phyloP scores from a whole-genome alignment of 1,139 yeast species.

The Saccharomyces hybrid region DNA sequence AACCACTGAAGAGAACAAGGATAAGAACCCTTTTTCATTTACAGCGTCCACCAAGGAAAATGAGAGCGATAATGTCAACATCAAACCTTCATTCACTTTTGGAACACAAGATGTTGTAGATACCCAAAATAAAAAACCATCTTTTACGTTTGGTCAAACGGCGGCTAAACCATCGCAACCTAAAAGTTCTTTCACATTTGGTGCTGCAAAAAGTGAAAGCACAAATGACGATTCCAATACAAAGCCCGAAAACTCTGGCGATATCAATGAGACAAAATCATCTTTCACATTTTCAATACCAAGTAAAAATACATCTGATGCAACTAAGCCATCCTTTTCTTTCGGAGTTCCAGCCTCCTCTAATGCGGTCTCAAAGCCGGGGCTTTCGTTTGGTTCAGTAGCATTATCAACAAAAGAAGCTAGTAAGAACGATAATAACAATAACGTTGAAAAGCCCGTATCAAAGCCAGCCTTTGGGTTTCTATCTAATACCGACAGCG shows the following conservation, averaged over 20 bases:
- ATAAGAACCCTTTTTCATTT: constrained; percentile 20
- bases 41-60: constrained; percentile 5
- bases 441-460: background rate
- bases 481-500: constrained; percentile 11
- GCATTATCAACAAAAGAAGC: constrained; percentile 5
- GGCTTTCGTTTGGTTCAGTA: constrained; percentile 26
- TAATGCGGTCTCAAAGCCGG: constrained; percentile 13
- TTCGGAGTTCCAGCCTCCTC: constrained; percentile 14
- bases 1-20: constrained; percentile 9
- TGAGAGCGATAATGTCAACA: constrained; percentile 5
- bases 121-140: background rate
- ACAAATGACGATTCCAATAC: constrained; percentile 6
- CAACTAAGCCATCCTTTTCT: constrained; percentile 24
- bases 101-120: constrained; percentile 4
- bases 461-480: constrained; percentile 25
- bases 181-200: constrained; percentile 1
- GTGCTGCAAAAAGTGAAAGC: constrained; percentile 11
- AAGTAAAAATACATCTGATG: constrained; percentile 2
- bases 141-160: constrained; percentile 12
- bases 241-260: constrained; percentile 29
- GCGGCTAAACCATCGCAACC: background rate
- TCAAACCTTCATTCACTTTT: constrained; percentile 18
- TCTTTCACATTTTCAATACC: constrained; percentile 10
- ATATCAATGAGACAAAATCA: constrained; percentile 14
- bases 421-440: constrained; percentile 1